Evolutionary conservation across 1,284 basidiomycete genomes (phyloP).

Genomic region (Pseudomicrostroma phylloplanum): DNA sequence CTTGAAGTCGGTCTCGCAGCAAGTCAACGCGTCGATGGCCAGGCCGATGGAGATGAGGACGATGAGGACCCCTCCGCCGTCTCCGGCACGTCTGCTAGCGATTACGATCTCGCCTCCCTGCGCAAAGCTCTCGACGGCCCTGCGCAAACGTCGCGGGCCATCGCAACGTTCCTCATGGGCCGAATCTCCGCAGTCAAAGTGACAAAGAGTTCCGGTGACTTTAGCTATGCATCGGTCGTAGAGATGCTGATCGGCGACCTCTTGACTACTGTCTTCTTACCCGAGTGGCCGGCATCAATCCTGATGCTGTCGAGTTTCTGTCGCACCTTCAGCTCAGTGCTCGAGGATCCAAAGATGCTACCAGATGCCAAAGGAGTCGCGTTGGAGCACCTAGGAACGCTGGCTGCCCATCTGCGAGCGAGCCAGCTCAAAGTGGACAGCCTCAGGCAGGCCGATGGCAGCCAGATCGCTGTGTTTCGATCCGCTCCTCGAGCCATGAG

Average conservation of each 20-base stretch:
- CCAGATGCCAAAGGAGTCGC: constrained; percentile 65
- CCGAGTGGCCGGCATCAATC: constrained; percentile 91
- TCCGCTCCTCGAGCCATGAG: constrained; percentile 1
- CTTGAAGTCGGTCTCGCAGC: not conserved
- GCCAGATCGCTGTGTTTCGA: not conserved
- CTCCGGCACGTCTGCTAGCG: not conserved
- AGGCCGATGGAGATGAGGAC: not conserved
- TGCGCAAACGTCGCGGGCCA: constrained; percentile 58
- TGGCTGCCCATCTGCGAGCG: constrained; percentile 69
- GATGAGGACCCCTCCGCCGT: not conserved
- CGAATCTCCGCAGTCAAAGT: constrained; percentile 21
- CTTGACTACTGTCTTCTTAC: constrained; percentile 80
- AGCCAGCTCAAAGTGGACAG: constrained; percentile 16
- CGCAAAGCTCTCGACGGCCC: constrained; percentile 30
- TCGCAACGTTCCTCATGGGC: constrained; percentile 76
- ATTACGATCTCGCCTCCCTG: constrained; percentile 22
- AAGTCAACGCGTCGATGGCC: not conserved
- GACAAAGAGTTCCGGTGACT: constrained; percentile 30
- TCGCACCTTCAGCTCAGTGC: constrained; percentile 23
- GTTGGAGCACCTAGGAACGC: constrained; percentile 84
- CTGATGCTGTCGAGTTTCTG: constrained; percentile 56
- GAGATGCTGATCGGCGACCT: constrained; percentile 83
- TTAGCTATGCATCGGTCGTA: constrained; percentile 71
- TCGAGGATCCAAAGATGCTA: constrained; percentile 67
- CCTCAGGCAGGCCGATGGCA: not conserved